phyloP scores from a whole-genome alignment of 176 grass and related monocot species.

The Carex littledalei region DNA sequence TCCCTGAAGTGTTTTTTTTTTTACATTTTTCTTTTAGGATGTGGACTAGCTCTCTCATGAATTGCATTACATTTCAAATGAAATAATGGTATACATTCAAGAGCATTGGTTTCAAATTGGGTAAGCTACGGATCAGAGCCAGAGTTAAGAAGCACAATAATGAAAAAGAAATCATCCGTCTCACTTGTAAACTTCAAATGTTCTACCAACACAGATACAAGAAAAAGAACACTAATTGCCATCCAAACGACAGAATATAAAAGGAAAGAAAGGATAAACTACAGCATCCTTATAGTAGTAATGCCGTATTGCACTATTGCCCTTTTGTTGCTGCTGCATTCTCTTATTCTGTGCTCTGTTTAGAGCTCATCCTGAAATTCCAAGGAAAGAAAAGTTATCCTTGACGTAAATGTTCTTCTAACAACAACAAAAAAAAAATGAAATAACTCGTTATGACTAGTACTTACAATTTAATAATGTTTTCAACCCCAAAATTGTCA shows the following conservation, averaged over 20 bases:
- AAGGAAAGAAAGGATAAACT: background rate
- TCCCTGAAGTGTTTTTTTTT: background rate
- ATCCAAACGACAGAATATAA: background rate
- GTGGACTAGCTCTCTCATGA: background rate
- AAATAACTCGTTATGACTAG: background rate
- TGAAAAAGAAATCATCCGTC: background rate
- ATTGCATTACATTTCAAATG: background rate
- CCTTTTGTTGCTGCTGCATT: background rate
- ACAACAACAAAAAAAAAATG: background rate
- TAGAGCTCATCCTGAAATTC: constrained; percentile 54
- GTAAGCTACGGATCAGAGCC: background rate
- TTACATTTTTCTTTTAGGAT: background rate
- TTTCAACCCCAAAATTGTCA: background rate
- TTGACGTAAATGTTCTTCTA: background rate
- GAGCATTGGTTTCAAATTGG: background rate
- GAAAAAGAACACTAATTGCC: background rate
- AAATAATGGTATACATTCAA: background rate
- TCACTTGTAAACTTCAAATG: background rate
- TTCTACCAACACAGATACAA: background rate
- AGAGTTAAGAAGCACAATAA: background rate
- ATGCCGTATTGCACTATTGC: background rate
- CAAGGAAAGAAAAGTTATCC: background rate
- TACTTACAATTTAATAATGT: background rate
- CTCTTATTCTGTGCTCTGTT: background rate
- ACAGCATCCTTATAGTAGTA: background rate